Conservation (phyloP, 371 early-diverging fungal species). For the Circinella umbellata region DNA sequence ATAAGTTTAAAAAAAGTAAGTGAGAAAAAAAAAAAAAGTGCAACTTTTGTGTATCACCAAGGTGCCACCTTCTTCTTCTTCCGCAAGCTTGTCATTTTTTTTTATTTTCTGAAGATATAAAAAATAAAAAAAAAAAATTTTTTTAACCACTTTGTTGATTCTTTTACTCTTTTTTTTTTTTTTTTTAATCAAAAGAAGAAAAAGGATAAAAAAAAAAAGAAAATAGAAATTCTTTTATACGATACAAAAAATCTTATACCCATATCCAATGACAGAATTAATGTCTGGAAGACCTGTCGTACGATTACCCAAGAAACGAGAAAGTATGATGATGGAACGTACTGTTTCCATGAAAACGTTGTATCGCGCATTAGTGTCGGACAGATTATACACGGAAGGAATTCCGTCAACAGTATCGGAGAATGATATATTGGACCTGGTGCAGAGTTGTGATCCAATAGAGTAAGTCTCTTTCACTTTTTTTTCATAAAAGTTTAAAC, state of each 20-base stretch:
- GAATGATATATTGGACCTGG: slow-evolving; percentile 36
- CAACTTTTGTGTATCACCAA: too few species aligned
- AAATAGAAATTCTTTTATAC: too few species aligned
- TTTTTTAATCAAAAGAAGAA: too few species aligned
- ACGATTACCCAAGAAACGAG: slow-evolving; percentile 11
- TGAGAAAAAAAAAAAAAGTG: neutral
- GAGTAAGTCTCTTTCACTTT: slow-evolving; percentile 42
- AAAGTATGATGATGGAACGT: slow-evolving; percentile 6
- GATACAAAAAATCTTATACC: too few species aligned
- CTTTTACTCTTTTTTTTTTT: too few species aligned
- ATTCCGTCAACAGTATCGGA: slow-evolving; percentile 31
- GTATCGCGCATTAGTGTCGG: slow-evolving; percentile 22
- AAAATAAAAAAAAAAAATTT: too few species aligned
- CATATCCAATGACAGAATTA: neutral
- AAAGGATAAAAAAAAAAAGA: neutral
- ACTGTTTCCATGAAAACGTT: neutral
- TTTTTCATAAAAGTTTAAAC: too few species aligned
- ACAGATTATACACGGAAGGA: slow-evolving; percentile 29
- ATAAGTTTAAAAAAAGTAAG: neutral
- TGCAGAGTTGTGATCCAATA: slow-evolving; percentile 33
- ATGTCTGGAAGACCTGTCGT: neutral
- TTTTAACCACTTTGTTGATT: neutral
- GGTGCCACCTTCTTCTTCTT: slow-evolving; percentile 6
- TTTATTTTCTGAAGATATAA: too few species aligned
- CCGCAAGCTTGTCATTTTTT: slow-evolving; percentile 6